Evolutionary conservation across 352 stramenopile genomes (phyloP), one percentile per base, ranked within the genome.

Genomic region (Aphanomyces astaci): DNA sequence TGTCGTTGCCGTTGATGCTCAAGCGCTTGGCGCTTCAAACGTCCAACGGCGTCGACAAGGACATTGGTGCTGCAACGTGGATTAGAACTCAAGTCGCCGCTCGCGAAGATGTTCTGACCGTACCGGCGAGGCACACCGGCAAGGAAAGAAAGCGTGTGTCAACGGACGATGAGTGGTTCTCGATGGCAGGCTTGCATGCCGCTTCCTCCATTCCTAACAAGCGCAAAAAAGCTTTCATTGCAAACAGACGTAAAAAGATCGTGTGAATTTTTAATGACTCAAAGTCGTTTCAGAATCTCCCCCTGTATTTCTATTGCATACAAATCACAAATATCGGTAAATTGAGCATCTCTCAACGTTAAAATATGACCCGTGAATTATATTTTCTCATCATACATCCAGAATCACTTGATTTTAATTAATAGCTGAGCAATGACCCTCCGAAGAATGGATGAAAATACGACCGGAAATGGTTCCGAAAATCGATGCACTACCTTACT

Each of bases 401-500:
- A 53, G 9, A 53, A 25, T 53, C 24, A 9, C 19, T n/a, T 17
- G 17, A 17, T 46, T 7, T 24, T 53, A 7, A 27, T 24, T 53
- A 53, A 9, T 53, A 25, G 9, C 45, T 25, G 45, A 53, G 19
- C 4, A 27, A 53, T 53, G 13, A 7, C 19, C 13, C 13, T 25
- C 24, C 45, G 22, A 53, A 53, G 22, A 25, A 7, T n/a, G 22
- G 7, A 19, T 5, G 4, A n/a, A 10, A 10, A 25, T 53, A 9
- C 24, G 4, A 25, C 13, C 45, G 22, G 4, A 53, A 53, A 53
- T 7, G 9, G 13, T 53, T 19, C 45, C 9, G 22, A 19, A 53
- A 53, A 25, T 53, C 45, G 45, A 53, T 53, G 45, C 45, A 53
- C 24, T 53, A 53, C 45, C 13, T 53, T 53, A 43, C n/a, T n/a